phyloP scores from a whole-genome alignment of 148 eudicot species.

The Nepenthes gracilis region DNA sequence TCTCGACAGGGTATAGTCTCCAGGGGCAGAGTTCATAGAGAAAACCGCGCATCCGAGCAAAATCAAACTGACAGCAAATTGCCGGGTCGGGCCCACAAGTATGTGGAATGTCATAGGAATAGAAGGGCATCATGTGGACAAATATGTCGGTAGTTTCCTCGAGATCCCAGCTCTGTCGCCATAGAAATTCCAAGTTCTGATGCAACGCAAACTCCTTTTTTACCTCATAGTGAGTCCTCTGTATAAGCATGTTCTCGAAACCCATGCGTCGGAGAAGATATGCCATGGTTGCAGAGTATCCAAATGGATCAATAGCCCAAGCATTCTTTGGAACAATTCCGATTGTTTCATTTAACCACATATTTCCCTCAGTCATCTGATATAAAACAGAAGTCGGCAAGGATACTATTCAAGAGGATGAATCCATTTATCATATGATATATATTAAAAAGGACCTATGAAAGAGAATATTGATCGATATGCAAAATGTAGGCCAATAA shows the following conservation, averaged over 20 bases:
- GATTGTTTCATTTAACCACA: slow-evolving; percentile 94
- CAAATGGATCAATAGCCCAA: slow-evolving; percentile 99
- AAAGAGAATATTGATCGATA: neutral
- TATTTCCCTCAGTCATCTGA: slow-evolving; percentile 94
- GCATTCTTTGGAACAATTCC: slow-evolving; percentile 92
- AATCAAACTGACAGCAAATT: slow-evolving; percentile 94
- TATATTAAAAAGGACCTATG: too few species aligned
- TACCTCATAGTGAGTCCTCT: slow-evolving; percentile 95
- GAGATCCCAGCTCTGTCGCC: slow-evolving; percentile 97
- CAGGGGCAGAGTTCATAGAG: slow-evolving; percentile 91
- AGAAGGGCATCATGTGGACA: slow-evolving; percentile 99
- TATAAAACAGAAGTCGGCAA: slow-evolving; percentile 7
- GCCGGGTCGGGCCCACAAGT: slow-evolving; percentile 99
- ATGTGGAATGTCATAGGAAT: slow-evolving; percentile 96
- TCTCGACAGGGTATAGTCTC: slow-evolving; percentile 84
- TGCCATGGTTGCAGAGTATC: slow-evolving; percentile 98
- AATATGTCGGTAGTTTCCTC: slow-evolving; percentile 92
- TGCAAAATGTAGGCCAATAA: too few species aligned
- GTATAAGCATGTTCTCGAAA: slow-evolving; percentile 98
- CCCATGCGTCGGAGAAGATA: slow-evolving; percentile 99
- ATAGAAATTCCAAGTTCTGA: slow-evolving; percentile 75
- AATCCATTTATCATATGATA: too few species aligned
- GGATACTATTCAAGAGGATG: neutral
- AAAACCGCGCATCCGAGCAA: slow-evolving; percentile 87
- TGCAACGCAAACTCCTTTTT: slow-evolving; percentile 83